phyloP scores from a whole-genome alignment of 805 yeast genomes.

The Allodekkera sacchari region DNA sequence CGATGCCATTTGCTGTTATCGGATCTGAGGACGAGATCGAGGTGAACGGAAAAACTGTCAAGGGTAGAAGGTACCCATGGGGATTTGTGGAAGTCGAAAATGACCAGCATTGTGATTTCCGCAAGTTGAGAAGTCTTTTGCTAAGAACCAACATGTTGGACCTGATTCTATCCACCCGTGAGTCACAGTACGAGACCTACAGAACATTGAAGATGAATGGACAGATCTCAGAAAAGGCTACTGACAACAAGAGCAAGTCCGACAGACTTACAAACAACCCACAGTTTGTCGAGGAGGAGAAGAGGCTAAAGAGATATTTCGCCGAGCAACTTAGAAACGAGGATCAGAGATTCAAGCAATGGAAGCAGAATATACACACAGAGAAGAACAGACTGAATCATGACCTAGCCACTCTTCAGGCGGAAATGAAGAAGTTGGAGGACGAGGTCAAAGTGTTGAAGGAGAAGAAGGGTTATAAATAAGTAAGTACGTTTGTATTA shows the following conservation, averaged over 20 bases:
- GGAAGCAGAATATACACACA: constrained; percentile 95
- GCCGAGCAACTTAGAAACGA: constrained; percentile 96
- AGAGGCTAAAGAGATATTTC: constrained; percentile 84
- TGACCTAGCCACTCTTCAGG: constrained; percentile 85
- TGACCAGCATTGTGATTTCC: constrained; percentile 78
- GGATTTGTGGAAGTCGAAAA: constrained; percentile 84
- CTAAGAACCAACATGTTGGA: constrained; percentile 81
- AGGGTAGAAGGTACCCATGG: constrained; percentile 88
- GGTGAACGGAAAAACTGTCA: constrained; percentile 53
- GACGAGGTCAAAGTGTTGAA: constrained; percentile 63
- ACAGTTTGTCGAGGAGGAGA: constrained; percentile 93
- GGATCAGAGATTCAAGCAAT: constrained; percentile 94
- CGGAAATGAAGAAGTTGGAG: constrained; percentile 63
- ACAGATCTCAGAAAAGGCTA: constrained; percentile 16
- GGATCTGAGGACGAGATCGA: constrained; percentile 70
- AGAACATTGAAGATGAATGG: constrained; percentile 63
- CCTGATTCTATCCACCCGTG: constrained; percentile 71
- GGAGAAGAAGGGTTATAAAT: constrained; percentile 38
- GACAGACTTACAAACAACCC: constrained; percentile 63
- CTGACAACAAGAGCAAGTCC: constrained; percentile 9
- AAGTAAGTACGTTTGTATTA: no score
- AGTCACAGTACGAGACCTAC: constrained; percentile 71
- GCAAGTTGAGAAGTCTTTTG: constrained; percentile 68
- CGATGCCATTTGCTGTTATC: constrained; percentile 82
- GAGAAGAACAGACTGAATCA: constrained; percentile 91